Evolutionary conservation across 176 grass and related monocot species (phyloP).

Genomic region (Triticum monococcum): DNA sequence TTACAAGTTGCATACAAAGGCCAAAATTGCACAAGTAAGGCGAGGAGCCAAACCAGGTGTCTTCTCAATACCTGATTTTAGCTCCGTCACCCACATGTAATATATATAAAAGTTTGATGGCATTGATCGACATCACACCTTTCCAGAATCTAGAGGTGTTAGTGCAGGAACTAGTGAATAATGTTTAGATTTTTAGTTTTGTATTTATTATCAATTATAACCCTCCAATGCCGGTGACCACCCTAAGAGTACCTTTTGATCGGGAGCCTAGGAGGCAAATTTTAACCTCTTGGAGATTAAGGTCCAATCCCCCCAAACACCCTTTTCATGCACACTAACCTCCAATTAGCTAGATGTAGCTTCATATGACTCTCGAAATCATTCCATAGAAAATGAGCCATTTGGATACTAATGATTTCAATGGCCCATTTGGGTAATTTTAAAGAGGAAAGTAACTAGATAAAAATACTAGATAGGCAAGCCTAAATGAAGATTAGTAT

Average conservation of each 20-base stretch:
- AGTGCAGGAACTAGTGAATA: not conserved
- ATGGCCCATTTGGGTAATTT: not conserved
- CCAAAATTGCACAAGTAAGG: not conserved
- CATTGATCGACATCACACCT: too few relatives aligned
- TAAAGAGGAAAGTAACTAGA: not conserved
- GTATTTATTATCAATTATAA: not conserved
- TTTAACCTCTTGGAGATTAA: not conserved
- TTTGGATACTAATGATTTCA: not conserved
- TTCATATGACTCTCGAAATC: not conserved
- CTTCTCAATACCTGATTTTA: not conserved
- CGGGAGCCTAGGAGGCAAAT: not conserved
- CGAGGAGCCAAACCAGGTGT: not conserved
- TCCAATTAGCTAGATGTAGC: not conserved
- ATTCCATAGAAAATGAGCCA: too few relatives aligned
- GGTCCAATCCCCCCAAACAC: too few relatives aligned
- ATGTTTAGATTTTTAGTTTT: not conserved
- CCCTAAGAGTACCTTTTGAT: not conserved
- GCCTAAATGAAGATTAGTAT: not conserved
- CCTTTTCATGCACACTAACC: not conserved
- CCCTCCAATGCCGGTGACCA: not conserved
- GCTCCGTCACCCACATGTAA: not conserved
- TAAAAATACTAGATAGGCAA: not conserved
- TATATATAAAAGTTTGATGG: not conserved
- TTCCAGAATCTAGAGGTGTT: not conserved
- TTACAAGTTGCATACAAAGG: not conserved